Conservation (phyloP, 495 filamentous ascomycete genomes). For the Neurospora tetrasperma region DNA sequence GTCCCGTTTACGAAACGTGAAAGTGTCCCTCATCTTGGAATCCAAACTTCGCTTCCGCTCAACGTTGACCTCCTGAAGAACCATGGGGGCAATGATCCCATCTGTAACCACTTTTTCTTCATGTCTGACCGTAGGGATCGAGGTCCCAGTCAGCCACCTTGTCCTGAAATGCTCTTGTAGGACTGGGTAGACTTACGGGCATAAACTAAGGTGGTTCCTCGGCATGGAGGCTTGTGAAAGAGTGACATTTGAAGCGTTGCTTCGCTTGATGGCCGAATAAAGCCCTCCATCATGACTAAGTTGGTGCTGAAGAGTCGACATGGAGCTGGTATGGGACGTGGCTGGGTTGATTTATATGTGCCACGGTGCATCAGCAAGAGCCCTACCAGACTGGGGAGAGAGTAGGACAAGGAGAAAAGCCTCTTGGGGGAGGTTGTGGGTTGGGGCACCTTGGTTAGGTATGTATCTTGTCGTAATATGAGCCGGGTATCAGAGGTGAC, state of each 20-base stretch:
- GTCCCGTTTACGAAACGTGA: slow-evolving; percentile 18
- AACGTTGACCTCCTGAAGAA: slow-evolving; percentile 11
- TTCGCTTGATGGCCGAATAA: slow-evolving; percentile 13
- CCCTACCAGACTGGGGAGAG: slow-evolving; percentile 20
- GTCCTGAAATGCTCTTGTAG: neutral
- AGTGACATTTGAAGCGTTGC: slow-evolving; percentile 10
- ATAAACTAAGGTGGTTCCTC: slow-evolving; percentile 9
- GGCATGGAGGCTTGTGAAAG: slow-evolving; percentile 18
- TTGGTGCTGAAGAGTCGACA: slow-evolving; percentile 25
- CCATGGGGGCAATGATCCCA: slow-evolving; percentile 24
- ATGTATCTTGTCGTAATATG: neutral
- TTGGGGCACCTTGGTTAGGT: slow-evolving; percentile 2
- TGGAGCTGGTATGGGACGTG: slow-evolving; percentile 21
- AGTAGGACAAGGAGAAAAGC: slow-evolving; percentile 15
- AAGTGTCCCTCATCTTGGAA: slow-evolving; percentile 22
- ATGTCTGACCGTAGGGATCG: slow-evolving; percentile 11
- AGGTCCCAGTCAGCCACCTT: slow-evolving; percentile 5
- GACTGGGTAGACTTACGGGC: slow-evolving; percentile 20
- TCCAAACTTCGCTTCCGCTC: slow-evolving; percentile 23
- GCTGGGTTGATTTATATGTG: slow-evolving; percentile 11
- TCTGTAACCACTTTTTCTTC: slow-evolving; percentile 22
- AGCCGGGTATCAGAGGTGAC: neutral
- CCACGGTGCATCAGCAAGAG: slow-evolving; percentile 23
- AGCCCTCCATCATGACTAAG: slow-evolving; percentile 23
- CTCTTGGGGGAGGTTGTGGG: slow-evolving; percentile 17